phyloP scores from a whole-genome alignment of 176 grass and related monocot species.

The Hsuehochloa calcarea region DNA sequence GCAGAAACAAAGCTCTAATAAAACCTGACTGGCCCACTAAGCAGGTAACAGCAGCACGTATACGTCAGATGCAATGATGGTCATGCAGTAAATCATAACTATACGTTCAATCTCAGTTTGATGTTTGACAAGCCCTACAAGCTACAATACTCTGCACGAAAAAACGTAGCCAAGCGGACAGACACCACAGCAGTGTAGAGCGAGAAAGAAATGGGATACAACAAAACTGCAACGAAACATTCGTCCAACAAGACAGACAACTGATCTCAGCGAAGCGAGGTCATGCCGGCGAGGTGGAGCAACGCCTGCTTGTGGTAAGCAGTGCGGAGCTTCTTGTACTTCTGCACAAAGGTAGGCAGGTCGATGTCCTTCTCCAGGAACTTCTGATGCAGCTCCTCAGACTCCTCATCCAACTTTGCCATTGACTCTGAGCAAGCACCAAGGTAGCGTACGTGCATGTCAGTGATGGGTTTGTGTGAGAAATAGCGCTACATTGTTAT shows the following conservation, averaged over 20 bases:
- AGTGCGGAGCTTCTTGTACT: slow-evolving; percentile 78
- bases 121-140: slow-evolving; percentile 1
- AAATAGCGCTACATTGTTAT: background rate
- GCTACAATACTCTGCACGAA: background rate
- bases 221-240: background rate
- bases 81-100: background rate
- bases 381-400: slow-evolving; percentile 64
- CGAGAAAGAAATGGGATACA: slow-evolving; percentile 5
- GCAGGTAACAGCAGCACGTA: background rate
- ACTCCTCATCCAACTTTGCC: slow-evolving; percentile 70
- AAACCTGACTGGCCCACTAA: background rate
- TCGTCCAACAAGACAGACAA: background rate
- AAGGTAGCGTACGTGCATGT: background rate
- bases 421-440: slow-evolving; percentile 47
- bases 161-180: background rate
- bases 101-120: slow-evolving; percentile 16
- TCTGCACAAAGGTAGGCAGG: slow-evolving; percentile 69
- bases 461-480: background rate
- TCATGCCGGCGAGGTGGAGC: slow-evolving; percentile 80
- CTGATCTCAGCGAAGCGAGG: slow-evolving; percentile 48
- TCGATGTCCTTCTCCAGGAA: slow-evolving; percentile 80
- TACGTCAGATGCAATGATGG: background rate
- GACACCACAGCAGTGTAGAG: background rate
- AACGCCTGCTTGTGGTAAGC: slow-evolving; percentile 71
- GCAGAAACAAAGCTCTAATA: background rate